Percentiles rank a stretch among this genome's conserved stretches.
Evolutionary conservation across 2,329 filamentous ascomycete genomes (phyloP).

Genomic region (Neonectria coccinea): DNA sequence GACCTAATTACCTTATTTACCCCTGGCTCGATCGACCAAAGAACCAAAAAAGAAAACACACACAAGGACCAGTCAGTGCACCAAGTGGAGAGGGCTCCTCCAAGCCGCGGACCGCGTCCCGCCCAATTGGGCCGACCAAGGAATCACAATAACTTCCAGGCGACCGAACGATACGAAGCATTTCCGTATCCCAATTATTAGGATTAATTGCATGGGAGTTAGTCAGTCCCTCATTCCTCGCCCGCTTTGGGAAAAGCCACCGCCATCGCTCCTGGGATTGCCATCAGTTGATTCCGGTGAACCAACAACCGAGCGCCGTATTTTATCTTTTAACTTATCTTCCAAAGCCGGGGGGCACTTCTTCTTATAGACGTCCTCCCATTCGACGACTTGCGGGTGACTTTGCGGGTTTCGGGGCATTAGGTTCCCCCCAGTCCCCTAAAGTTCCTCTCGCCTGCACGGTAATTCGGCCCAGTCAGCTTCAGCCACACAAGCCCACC

Average conservation of each 20-base stretch:
- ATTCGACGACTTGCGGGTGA: too few species aligned
- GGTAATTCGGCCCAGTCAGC: conserved; percentile 23
- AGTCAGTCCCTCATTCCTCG: not conserved
- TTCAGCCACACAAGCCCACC: conserved; percentile 30
- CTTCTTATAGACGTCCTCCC: not conserved
- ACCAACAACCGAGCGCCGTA: not conserved
- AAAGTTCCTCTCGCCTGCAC: not conserved
- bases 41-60: not conserved
- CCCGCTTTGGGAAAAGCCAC: not conserved
- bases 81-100: conserved; percentile 15
- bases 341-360: not conserved
- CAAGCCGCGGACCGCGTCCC: conserved; percentile 20
- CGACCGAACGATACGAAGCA: conserved; percentile 18
- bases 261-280: not conserved
- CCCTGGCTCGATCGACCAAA: conserved; percentile 2
- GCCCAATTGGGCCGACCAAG: conserved; percentile 18
- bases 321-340: not conserved
- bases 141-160: conserved; percentile 14
- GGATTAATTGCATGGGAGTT: too few species aligned
- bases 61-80: not conserved
- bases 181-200: not conserved
- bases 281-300: not conserved
- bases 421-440: not conserved
- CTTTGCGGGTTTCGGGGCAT: not conserved
- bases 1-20: too few species aligned